These are phyloP conservation scores for Dictyostelium discoideum DNA, from an alignment of 78 protist genomes.

Conservation along the genomic window DNA sequence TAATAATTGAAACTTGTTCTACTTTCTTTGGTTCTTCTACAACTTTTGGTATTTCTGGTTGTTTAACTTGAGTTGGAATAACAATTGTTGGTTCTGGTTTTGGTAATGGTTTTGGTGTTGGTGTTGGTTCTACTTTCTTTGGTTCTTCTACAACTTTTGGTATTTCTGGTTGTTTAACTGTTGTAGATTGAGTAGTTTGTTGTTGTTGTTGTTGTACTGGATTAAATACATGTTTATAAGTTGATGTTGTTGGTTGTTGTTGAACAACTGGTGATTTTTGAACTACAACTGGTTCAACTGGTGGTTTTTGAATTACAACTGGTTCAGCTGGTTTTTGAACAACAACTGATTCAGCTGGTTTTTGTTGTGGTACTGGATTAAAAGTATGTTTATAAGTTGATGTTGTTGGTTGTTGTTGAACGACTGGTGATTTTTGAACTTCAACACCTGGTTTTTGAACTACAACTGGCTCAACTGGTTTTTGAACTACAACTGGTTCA, in stretches of 20 bases:
- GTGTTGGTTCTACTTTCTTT: neutral
- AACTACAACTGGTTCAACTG: too few species aligned
- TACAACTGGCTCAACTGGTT: neutral
- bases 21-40: neutral
- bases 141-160: too few species aligned
- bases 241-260: neutral
- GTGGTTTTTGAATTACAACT: neutral
- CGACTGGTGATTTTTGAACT: neutral
- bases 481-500: neutral
- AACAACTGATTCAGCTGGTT: neutral
- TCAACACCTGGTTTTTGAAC: neutral
- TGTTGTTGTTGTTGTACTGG: neutral
- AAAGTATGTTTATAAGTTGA: neutral
- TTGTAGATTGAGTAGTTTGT: neutral
- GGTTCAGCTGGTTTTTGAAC: conserved; percentile 7
- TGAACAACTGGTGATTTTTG: neutral
- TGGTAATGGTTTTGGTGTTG: neutral
- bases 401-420: neutral
- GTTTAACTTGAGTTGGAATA: neutral
- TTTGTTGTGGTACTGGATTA: conserved; percentile 14
- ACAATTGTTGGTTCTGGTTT: neutral
- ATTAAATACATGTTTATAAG: neutral
- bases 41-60: neutral
- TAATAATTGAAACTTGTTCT: neutral
- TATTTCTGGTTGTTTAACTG: neutral